Conservation (phyloP, 306 rosid genomes). For the Aeschynomene evenia region DNA sequence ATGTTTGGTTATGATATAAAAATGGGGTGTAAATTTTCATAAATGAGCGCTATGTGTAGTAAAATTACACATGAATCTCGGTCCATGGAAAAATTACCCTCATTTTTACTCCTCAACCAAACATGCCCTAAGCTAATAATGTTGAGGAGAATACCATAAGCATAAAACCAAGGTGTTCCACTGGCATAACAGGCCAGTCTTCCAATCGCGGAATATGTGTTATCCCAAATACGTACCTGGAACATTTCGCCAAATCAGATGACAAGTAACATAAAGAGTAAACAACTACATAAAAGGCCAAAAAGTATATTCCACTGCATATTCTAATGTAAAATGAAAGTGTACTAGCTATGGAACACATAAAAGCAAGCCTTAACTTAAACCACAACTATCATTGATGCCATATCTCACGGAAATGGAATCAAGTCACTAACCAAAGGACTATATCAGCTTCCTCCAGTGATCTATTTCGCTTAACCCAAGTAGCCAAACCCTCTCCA, state of each 20-base stretch:
- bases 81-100: too few relatives aligned
- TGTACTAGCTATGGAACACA: neutral
- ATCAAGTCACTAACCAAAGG: conserved; percentile 62
- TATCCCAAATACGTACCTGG: conserved; percentile 78
- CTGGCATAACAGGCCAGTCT: conserved; percentile 92
- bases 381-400: neutral
- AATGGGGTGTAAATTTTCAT: too few relatives aligned
- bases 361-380: neutral
- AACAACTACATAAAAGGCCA: neutral
- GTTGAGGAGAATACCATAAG: conserved; percentile 54
- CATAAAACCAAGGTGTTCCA: conserved; percentile 69
- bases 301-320: neutral
- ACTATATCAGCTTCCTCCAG: conserved; percentile 80
- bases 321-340: neutral
- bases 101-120: too few relatives aligned
- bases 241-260: conserved; percentile 23
- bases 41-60: too few relatives aligned
- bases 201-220: conserved; percentile 78
- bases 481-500: conserved; percentile 78
- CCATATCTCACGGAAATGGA: neutral
- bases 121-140: too few relatives aligned
- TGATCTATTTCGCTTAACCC: conserved; percentile 72
- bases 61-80: too few relatives aligned
- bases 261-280: neutral
- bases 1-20: too few relatives aligned